Evolutionary conservation across 2,329 filamentous ascomycete species (phyloP), one percentile per base, ranked within the genome.

Genomic region (Ilyonectria sp.): DNA sequence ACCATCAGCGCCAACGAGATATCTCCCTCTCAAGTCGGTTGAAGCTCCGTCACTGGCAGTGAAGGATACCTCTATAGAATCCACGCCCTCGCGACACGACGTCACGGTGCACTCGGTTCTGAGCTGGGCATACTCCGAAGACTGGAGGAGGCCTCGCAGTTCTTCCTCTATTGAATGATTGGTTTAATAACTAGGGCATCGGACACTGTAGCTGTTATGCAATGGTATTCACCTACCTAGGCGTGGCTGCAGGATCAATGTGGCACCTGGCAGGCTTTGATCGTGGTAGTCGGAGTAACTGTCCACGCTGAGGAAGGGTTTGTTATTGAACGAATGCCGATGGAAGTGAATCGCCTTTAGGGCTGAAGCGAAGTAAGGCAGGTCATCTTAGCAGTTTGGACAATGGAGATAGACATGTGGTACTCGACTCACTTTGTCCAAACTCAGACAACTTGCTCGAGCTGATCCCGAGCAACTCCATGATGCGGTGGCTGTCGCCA

Each of bases 1-100:
- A 1, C 58, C 58, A 33, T 61, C 58, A 9, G 58, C 58, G 2
- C 47, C 58, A n/a, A 61, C 47, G 10, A 61, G 23, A 11, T 43
- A 61, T 15, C 23, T 17, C 13, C 43, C 29, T n/a, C 11, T 21
- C 19, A 58, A 23, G 17, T 37, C 26, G 5, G 11, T 33, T 50
- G 44, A 10, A 19, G 13, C 40, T 46, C 55, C 29, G 23, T 21
- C 29, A 33, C 47, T 15, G 33, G 13, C 7, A 13, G 17, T 10
- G 19, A 35, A 47, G 23, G n/a, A 29, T 31, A 40, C 55, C 13
- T 47, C 44, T 7, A 58, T 40, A 15, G 37, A 58, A 9, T 58
- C 11, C 7, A 46, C 26, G 15, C 44, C 55, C 26, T 58, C 55
- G 15, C 35, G 40, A 47, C 7, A 58, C 44, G 55, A 44, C 3